These are phyloP conservation scores for Albugo candida DNA, from an alignment of 352 stramenopile species.

Conservation along the genomic window DNA sequence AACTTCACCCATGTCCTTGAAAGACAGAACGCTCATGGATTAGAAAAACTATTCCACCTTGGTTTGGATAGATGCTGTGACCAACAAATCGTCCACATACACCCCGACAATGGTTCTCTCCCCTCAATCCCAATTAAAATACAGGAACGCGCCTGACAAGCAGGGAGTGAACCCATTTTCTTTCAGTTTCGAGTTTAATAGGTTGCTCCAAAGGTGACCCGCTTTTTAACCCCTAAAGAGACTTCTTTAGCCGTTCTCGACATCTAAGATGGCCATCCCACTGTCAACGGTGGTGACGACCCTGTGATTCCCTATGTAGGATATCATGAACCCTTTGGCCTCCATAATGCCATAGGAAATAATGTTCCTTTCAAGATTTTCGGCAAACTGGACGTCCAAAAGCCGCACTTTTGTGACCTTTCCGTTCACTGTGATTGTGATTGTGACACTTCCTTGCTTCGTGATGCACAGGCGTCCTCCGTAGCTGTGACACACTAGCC, in stretches of 20 bases:
- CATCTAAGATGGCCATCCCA: neutral
- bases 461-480: neutral
- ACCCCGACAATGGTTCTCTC: neutral
- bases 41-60: neutral
- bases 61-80: neutral
- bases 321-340: neutral
- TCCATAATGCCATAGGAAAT: neutral
- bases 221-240: constrained; percentile 4
- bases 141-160: neutral
- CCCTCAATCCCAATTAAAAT: neutral
- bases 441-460: neutral
- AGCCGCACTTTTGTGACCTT: neutral
- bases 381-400: neutral
- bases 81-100: neutral
- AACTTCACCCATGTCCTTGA: neutral
- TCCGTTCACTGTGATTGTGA: neutral
- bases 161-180: neutral
- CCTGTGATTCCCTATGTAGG: neutral
- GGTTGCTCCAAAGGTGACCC: neutral
- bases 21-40: neutral
- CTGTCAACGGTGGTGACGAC: neutral
- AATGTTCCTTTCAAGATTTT: neutral
- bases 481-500: neutral
- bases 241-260: constrained; percentile 1
- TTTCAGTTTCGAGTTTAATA: constrained; percentile 1